phyloP scores from a whole-genome alignment of 495 filamentous ascomycete species.

The Tirmania nivea region DNA sequence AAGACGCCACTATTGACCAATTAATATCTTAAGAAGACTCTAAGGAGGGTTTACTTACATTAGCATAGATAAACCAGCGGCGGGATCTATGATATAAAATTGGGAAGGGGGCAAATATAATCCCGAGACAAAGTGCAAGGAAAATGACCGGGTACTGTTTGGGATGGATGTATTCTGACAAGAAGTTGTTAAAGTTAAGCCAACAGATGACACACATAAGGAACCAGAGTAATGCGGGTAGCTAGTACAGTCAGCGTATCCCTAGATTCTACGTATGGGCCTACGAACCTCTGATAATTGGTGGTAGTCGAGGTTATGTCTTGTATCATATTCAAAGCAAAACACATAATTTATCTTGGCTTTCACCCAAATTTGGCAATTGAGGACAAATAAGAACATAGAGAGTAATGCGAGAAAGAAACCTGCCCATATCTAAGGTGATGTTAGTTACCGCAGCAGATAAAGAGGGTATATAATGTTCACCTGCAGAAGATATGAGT shows the following conservation, averaged over 20 bases:
- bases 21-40: neutral
- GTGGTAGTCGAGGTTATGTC: constrained; percentile 70
- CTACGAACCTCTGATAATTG: constrained; percentile 30
- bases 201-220: constrained; percentile 61
- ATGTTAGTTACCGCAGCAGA: neutral
- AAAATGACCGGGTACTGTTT: constrained; percentile 71
- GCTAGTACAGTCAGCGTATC: constrained; percentile 1
- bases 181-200: constrained; percentile 53
- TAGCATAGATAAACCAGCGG: constrained; percentile 63
- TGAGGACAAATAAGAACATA: constrained; percentile 25
- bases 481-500: constrained; percentile 37
- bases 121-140: constrained; percentile 37
- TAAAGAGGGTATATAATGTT: too few species aligned
- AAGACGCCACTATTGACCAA: constrained; percentile 46
- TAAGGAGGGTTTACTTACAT: constrained; percentile 31
- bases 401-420: constrained; percentile 13
- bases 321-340: constrained; percentile 84
- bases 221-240: constrained; percentile 11
- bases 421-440: constrained; percentile 12
- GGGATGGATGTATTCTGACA: constrained; percentile 43
- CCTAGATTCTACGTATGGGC: neutral
- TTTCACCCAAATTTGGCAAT: constrained; percentile 57
- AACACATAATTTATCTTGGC: constrained; percentile 88
- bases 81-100: constrained; percentile 55
- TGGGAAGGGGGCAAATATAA: constrained; percentile 55